Base-by-base conservation (phyloP, 2,329 filamentous ascomycete genomes). In the Bertia moriformis region DNA sequence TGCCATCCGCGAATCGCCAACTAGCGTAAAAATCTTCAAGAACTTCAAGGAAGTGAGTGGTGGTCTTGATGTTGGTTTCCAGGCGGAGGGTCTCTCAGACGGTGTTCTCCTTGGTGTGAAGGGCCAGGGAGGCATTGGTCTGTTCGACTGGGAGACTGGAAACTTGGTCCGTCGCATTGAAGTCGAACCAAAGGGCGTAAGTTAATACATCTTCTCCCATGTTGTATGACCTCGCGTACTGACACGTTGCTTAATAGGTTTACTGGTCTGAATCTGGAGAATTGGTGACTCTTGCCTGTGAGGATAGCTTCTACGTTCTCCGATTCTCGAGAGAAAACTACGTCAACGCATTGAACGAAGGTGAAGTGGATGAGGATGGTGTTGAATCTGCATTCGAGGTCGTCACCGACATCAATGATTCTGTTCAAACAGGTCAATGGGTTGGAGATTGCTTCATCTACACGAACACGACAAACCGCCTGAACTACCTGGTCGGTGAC, bases 371-470 rank as follows among this genome's bases (percentile, higher is more conserved):
- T 48, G 75, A 80, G 39, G 89, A 95, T 57, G 91, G 91, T 41
- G 89, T 95, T 4, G 91, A 98, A 65, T 73, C 88, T 18, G 91
- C 91, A 4, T 95, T 98, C 49, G 91, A 96, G 54, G 83, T 96
- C 19, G 84, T 96, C 40, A 94, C 88, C 18, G 91, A 96, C 56
- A 87, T 95, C 53, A 89, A 82, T 54, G 91, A 96, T 63, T 85
- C 80, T 46, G 87, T 96, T 39, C 83, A 85, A 46, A 95, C 89
- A 15, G 91, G 89, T 49, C 84, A 93, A 64, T 98, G 91, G 91
- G 84, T 98, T 41, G 91, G 91, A 45, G 91, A 98, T 64, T 94
- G 89, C 66, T 94, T 98, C 69, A 88, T 96, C 57, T 98, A 96
- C 71, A 95, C 91, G 40, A 96, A 93, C 69, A 83, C 73, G 58